Conservation (phyloP, 345 rosid species). For the Alliaria petiolata region DNA sequence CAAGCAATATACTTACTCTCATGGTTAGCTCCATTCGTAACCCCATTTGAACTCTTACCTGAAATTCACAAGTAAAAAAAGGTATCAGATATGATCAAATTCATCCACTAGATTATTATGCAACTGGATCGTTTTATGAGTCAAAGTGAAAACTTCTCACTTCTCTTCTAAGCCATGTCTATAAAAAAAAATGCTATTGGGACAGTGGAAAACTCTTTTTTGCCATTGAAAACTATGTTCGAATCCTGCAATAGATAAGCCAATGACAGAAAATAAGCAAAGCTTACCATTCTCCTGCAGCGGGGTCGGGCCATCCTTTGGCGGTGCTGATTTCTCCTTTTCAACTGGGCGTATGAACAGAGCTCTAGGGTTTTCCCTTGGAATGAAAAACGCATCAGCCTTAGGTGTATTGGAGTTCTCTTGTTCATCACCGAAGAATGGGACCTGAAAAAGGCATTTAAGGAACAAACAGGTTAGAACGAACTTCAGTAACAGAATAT, state of each 20-base stretch:
- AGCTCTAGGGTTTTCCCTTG: slow-evolving; percentile 93
- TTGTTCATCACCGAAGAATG: slow-evolving; percentile 80
- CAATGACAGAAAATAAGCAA: background rate
- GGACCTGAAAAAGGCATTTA: slow-evolving; percentile 53
- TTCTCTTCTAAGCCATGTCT: background rate
- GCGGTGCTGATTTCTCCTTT: slow-evolving; percentile 51
- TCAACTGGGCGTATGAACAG: slow-evolving; percentile 64
- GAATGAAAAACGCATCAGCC: slow-evolving; percentile 83
- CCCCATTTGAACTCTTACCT: slow-evolving; percentile 46
- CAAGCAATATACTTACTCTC: slow-evolving; percentile 34
- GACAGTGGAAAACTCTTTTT: background rate
- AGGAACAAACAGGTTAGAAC: slow-evolving; percentile 8
- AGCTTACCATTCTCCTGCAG: slow-evolving; percentile 51
- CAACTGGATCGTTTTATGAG: background rate
- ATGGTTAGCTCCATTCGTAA: slow-evolving; percentile 37
- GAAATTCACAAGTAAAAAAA: slow-evolving; percentile 14
- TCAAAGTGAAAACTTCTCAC: background rate
- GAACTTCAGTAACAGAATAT: background rate
- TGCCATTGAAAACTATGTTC: background rate
- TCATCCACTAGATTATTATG: background rate
- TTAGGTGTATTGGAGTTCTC: slow-evolving; percentile 78
- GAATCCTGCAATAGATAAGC: background rate
- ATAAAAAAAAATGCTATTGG: background rate
- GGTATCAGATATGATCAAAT: background rate
- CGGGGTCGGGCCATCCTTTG: slow-evolving; percentile 38